Evolutionary conservation across 192 early-diverging fungal genomes (phyloP), one percentile per base, ranked within the genome.

Genomic region (Geranomyces variabilis): DNA sequence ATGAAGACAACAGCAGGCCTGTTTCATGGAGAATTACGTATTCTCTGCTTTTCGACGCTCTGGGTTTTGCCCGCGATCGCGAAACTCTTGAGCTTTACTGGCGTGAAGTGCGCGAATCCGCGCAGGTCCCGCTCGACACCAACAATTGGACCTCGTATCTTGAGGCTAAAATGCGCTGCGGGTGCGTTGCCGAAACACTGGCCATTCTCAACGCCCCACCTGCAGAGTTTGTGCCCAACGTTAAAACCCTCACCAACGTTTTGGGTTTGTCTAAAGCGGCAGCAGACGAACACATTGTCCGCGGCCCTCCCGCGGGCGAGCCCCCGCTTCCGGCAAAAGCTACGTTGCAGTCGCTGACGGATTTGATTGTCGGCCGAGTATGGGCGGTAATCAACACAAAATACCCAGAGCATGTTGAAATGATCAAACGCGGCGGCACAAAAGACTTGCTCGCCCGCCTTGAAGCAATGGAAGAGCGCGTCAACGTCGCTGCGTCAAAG

Each of bases 91-190:
- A 43, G 17, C 30, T 2, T 6, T 33, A 55, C 33, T 72, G 60
- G 62, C 7, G 8, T 1, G 49, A 63, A 19, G 28, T 72, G 34
- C 51, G 7, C 4, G 31, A 34, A 10, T 9, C 14, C 1, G 36
- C 21, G 1, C 48, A 41, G 22, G 55, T 10, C 62, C 70, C 70
- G 19, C 36, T 72, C 4, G 19, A 63, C 46, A 30, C 30, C 12
- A 72, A 72, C 63, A 63, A 72, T 41, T 72, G 28, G 10, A 72
- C 70, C 1, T 64, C 62, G 30, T 56, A 56, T 33, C 12, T 72
- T 24, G 70, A 72, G 29, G 70, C 48, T 5, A 31, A 59, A 14
- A n/a, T 72, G 46, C 62, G 60, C n/a, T 55, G 60, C 33, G 70
- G 70, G 5, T 14, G n/a, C n/a, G 3, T 41, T 21, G 46, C 29